Conservation (phyloP, 257 asterid species). For the Solanum pinnatisectum region DNA sequence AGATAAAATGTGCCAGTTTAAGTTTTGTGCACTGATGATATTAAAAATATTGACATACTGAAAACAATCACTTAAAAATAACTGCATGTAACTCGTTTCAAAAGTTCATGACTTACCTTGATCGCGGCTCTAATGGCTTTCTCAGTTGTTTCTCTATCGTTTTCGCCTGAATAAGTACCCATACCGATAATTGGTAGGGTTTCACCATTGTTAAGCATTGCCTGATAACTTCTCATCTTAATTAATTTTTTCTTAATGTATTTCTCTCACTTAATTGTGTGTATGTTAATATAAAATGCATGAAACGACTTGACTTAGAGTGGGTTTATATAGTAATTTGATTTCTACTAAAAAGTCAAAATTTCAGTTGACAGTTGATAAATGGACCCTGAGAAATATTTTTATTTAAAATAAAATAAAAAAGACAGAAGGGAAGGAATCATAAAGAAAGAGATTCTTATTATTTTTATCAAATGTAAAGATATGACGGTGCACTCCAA, state of each 20-base stretch:
- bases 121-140: slow-evolving; percentile 60
- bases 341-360: neutral
- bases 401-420: neutral
- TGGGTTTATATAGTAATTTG: neutral
- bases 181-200: slow-evolving; percentile 57
- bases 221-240: slow-evolving; percentile 37
- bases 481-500: neutral
- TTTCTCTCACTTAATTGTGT: neutral
- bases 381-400: neutral
- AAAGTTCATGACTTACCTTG: slow-evolving; percentile 29
- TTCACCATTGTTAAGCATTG: slow-evolving; percentile 67
- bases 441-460: neutral
- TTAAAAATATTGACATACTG: neutral
- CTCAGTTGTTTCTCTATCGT: slow-evolving; percentile 45
- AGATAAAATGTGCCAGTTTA: neutral
- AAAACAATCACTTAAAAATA: no score
- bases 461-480: neutral
- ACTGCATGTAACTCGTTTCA: neutral
- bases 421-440: neutral
- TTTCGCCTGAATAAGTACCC: slow-evolving; percentile 71
- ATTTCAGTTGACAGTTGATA: neutral
- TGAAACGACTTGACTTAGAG: neutral
- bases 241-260: neutral
- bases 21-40: neutral
- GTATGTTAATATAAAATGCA: neutral